A percentile compares a stretch with the other conserved stretches of the same genome.
phyloP scores from a whole-genome alignment of 2,329 filamentous ascomycete genomes.

The Acrodontium crateriforme region DNA sequence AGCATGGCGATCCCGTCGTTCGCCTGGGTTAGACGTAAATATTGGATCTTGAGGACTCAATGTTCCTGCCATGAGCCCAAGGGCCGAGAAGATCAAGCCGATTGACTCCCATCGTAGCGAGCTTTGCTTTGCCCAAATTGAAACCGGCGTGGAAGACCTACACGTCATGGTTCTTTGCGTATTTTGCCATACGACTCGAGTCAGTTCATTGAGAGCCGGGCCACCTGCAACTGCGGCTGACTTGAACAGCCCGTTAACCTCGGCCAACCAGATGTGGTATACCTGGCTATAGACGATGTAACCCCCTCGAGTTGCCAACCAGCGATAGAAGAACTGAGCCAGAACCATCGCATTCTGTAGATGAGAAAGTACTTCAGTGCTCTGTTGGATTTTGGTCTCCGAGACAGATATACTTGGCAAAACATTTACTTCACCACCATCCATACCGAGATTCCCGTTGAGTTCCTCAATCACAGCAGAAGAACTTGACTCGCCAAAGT shows the following conservation, averaged over 20 bases:
- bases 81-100: conserved; percentile 22
- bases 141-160: conserved; percentile 17
- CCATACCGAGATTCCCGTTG: conserved; percentile 10
- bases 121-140: conserved; percentile 21
- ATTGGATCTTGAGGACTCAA: conserved; percentile 10
- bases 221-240: conserved; percentile 7
- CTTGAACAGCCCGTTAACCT: conserved; percentile 5
- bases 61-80: conserved; percentile 15
- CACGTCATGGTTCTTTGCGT: conserved; percentile 21
- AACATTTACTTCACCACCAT: too few relatives aligned
- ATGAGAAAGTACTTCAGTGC: conserved; percentile 6
- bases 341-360: conserved; percentile 5
- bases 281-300: conserved; percentile 8
- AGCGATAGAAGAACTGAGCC: conserved; percentile 4
- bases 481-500: conserved; percentile 9
- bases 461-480: conserved; percentile 12
- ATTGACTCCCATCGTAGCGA: conserved; percentile 29
- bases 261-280: conserved; percentile 11
- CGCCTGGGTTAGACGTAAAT: conserved; percentile 3
- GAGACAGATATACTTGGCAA: too few relatives aligned
- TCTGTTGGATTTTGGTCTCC: conserved; percentile 5
- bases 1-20: not conserved
- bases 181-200: conserved; percentile 25
- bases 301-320: conserved; percentile 4
- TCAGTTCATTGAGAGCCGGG: conserved; percentile 16